phyloP scores from a whole-genome alignment of 495 filamentous ascomycete species.

The Hypoxylon fragiforme region DNA sequence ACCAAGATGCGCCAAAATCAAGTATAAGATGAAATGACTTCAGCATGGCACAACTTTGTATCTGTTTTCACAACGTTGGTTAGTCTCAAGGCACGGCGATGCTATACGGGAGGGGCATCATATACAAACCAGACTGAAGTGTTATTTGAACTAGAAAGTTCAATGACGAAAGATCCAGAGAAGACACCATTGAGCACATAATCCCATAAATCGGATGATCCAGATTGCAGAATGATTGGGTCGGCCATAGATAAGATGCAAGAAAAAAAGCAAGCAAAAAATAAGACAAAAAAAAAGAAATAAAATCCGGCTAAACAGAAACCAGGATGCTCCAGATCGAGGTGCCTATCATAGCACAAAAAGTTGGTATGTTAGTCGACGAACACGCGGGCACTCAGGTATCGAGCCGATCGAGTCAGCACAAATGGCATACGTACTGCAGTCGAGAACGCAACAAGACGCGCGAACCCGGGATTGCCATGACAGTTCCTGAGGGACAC shows the following conservation, averaged over 20 bases:
- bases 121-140: slow-evolving; percentile 45
- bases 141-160: slow-evolving; percentile 18
- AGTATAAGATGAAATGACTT: slow-evolving; percentile 40
- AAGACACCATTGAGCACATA: slow-evolving; percentile 16
- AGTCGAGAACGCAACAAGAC: slow-evolving; percentile 10
- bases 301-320: slow-evolving; percentile 26
- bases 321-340: slow-evolving; percentile 17
- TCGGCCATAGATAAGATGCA: slow-evolving; percentile 7
- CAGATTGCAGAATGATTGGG: slow-evolving; percentile 4
- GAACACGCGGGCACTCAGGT: slow-evolving; percentile 14
- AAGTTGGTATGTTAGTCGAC: slow-evolving; percentile 22
- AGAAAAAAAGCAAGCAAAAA: slow-evolving; percentile 2
- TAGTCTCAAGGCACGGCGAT: slow-evolving; percentile 32
- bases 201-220: slow-evolving; percentile 20
- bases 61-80: slow-evolving; percentile 38
- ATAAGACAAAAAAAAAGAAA: slow-evolving; percentile 7
- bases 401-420: slow-evolving; percentile 14
- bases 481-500: slow-evolving; percentile 2
- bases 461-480: slow-evolving; percentile 11
- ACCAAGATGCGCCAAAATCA: slow-evolving; percentile 35
- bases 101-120: slow-evolving; percentile 27
- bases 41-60: slow-evolving; percentile 55
- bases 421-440: slow-evolving; percentile 31
- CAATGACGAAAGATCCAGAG: slow-evolving; percentile 9
- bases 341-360: slow-evolving; percentile 21